Evolutionary conservation across 108 stramenopile species (phyloP), one percentile per base, ranked within the genome.

Genomic region (Cyclotella distinguenda): DNA sequence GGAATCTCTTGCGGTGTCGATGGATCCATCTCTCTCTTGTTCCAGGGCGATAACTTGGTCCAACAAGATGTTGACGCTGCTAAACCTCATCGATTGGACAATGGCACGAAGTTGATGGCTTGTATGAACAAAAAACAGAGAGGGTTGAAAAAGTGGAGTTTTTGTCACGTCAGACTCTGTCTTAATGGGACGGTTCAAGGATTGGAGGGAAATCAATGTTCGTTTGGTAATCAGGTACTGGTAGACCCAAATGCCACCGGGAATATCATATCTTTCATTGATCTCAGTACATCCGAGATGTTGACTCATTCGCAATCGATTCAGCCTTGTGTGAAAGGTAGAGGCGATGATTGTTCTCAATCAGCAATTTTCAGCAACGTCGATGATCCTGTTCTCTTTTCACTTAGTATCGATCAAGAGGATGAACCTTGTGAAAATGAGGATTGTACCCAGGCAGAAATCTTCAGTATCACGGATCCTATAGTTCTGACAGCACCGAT

Each of bases 151-250:
- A 66, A 52, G 28, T 66, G 66, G 66, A 66, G 42, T 23, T 47
- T 43, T 33, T 66, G 66, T 52, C 51, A 51, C 22, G 54, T 66
- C 1, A 36, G 66, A 22, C 19, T 66, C 0, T 66, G 66, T 42
- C 25, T 30, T 39, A 54, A 56, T 52, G 66, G 66, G 23, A 26
- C 36, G 7, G 21, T 66, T 13, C 43, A 46, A 2, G 39, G 52
- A 21, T 45, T 66, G 30, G 51, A 52, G 32, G 66, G 66, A 0
- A 66, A 66, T 57, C 66, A 66, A 23, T 66, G 66, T 32, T 36
- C 40, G 5, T 66, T 66, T 46, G 66, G 66, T 3, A 45, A 42
- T 51, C 43, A 32, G 35, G 55, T 36, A n/a, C 23, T 39, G 6
- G 19, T 57, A 16, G 55, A 57, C 39, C 55, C 55, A 22, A 44